A percentile compares a stretch with the other conserved stretches of the same genome.
Conservation (phyloP, 176 grass and related monocot species). For the Saccharum officinarum region DNA sequence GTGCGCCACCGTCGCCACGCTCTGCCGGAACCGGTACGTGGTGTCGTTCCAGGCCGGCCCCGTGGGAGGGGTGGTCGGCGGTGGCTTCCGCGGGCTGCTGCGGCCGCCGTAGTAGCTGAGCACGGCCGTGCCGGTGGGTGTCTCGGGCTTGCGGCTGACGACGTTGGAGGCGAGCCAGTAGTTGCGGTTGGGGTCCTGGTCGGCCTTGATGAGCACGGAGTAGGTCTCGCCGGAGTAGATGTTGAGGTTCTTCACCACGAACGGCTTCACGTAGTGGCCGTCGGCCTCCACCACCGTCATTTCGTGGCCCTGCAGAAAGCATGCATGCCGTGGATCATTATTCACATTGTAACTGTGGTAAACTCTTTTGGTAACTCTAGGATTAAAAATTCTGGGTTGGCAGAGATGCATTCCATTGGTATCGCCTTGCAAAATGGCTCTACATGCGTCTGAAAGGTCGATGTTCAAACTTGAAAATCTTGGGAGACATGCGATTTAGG, state of each 20-base stretch:
- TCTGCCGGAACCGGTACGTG: constrained; percentile 49
- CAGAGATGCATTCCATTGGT: too few relatives aligned
- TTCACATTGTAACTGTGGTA: too few relatives aligned
- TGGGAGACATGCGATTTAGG: too few relatives aligned
- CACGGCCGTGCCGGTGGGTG: constrained; percentile 56
- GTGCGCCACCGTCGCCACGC: constrained; percentile 51
- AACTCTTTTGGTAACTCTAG: too few relatives aligned
- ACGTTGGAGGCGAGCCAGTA: constrained; percentile 82
- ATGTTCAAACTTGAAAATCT: too few relatives aligned
- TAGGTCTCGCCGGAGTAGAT: constrained; percentile 96
- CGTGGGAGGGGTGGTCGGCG: constrained; percentile 12
- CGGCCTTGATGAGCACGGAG: constrained; percentile 68
- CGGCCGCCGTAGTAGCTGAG: constrained; percentile 63
- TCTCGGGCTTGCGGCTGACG: constrained; percentile 55
- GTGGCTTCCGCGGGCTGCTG: constrained; percentile 19
- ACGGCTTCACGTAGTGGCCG: constrained; percentile 87
- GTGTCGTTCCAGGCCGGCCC: constrained; percentile 77
- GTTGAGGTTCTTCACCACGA: constrained; percentile 79
- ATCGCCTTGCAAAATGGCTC: too few relatives aligned
- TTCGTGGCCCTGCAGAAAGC: constrained; percentile 50
- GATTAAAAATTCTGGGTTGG: too few relatives aligned
- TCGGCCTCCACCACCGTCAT: constrained; percentile 86
- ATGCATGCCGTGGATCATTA: not conserved
- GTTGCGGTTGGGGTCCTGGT: constrained; percentile 77
- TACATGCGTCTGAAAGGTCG: too few relatives aligned